phyloP scores from a whole-genome alignment of 2,329 filamentous ascomycete species.

The Ophioceras dolichostomum region DNA sequence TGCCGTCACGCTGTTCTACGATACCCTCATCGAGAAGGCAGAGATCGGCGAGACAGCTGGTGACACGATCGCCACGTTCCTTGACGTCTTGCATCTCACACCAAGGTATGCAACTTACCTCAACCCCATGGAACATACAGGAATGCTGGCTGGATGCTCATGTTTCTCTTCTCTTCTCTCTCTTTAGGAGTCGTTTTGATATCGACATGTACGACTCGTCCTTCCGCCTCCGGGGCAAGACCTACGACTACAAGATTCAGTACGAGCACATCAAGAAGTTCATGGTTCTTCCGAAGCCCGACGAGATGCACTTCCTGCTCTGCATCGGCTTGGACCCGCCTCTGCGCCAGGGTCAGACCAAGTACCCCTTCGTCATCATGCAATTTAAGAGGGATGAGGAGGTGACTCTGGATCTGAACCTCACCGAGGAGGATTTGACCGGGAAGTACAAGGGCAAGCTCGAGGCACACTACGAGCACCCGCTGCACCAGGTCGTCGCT shows the following conservation, averaged over 20 bases:
- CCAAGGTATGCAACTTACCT: conserved; percentile 57
- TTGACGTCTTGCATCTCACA: conserved; percentile 93
- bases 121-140: no score
- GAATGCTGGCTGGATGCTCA: no score
- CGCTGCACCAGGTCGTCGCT: conserved; percentile 84
- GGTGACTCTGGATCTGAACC: conserved; percentile 90
- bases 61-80: conserved; percentile 93
- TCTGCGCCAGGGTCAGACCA: conserved; percentile 89
- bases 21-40: conserved; percentile 94
- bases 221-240: conserved; percentile 94
- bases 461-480: conserved; percentile 81
- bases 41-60: conserved; percentile 99
- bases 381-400: conserved; percentile 98
- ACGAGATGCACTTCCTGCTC: conserved; percentile 91
- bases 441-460: conserved; percentile 82
- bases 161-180: neutral
- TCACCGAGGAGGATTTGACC: conserved; percentile 79
- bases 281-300: conserved; percentile 96
- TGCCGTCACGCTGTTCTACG: conserved; percentile 94
- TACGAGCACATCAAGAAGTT: conserved; percentile 98
- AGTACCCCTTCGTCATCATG: conserved; percentile 98
- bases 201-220: conserved; percentile 99
- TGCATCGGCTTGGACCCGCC: conserved; percentile 91
- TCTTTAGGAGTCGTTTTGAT: conserved; percentile 96
- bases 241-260: conserved; percentile 99